Conservation (phyloP, 306 rosid species). For the Sechiopsis laciniata region DNA sequence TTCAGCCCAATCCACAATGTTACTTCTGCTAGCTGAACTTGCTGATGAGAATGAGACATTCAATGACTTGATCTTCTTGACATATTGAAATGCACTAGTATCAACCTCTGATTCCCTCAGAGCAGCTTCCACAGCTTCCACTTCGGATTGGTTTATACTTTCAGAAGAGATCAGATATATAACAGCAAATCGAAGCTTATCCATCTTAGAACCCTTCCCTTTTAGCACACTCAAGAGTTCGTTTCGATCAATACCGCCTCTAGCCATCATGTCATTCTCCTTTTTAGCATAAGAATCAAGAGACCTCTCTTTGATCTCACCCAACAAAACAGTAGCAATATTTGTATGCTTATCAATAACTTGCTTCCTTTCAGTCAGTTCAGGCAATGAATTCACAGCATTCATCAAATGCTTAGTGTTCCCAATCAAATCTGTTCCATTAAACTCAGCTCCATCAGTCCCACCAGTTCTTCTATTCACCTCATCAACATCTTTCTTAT, state of each 20-base stretch:
- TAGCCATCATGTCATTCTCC: conserved; percentile 91
- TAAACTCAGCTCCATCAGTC: conserved; percentile 75
- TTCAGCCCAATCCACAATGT: conserved; percentile 98
- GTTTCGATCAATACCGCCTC: conserved; percentile 71
- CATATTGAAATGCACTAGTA: conserved; percentile 85
- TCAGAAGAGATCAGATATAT: conserved; percentile 83
- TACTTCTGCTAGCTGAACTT: conserved; percentile 87
- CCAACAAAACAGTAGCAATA: conserved; percentile 81
- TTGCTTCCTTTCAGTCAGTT: conserved; percentile 88
- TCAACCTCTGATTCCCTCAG: conserved; percentile 84
- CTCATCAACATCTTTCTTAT: conserved; percentile 91
- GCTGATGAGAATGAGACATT: conserved; percentile 77
- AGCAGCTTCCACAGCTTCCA: conserved; percentile 76
- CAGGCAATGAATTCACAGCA: conserved; percentile 94
- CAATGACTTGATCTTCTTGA: conserved; percentile 88
- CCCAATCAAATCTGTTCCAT: conserved; percentile 88
- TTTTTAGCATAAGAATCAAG: conserved; percentile 85
- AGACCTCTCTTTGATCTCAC: conserved; percentile 92
- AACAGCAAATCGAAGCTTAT: conserved; percentile 91
- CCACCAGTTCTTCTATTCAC: conserved; percentile 92
- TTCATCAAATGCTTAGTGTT: conserved; percentile 95
- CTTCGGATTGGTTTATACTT: conserved; percentile 71
- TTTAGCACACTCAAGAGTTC: conserved; percentile 67
- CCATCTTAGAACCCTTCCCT: conserved; percentile 82
- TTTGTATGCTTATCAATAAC: conserved; percentile 95